phyloP scores from a whole-genome alignment of 2,329 filamentous ascomycete genomes.

The Fusarium anthophilum region DNA sequence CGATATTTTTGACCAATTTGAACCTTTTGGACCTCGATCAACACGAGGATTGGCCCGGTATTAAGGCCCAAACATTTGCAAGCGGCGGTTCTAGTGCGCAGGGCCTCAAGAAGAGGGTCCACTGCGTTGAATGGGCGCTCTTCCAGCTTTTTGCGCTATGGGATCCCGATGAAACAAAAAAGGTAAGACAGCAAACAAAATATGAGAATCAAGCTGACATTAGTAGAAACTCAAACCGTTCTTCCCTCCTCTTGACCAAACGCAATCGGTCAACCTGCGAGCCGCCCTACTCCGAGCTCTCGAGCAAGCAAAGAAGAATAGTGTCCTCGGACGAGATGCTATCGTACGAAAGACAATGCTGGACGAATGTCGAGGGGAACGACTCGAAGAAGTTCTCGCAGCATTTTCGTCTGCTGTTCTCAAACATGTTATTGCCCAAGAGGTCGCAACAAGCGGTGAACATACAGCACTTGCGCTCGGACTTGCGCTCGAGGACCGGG shows the following conservation, averaged over 20 bases:
- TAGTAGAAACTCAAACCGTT: constrained; percentile 84
- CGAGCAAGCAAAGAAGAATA: constrained; percentile 88
- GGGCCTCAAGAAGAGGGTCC: constrained; percentile 83
- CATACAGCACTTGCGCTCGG: constrained; percentile 61
- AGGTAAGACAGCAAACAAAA: constrained; percentile 58
- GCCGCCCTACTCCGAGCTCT: constrained; percentile 83
- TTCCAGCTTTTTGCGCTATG: constrained; percentile 87
- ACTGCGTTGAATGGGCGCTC: constrained; percentile 89
- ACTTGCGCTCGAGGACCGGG: constrained; percentile 67
- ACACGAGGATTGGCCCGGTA: constrained; percentile 80
- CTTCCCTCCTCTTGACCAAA: constrained; percentile 88
- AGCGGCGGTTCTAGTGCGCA: constrained; percentile 68
- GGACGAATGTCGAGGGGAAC: constrained; percentile 93
- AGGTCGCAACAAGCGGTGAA: constrained; percentile 49
- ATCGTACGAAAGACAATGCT: constrained; percentile 93
- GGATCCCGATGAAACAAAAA: constrained; percentile 78
- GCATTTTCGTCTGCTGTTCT: constrained; percentile 86
- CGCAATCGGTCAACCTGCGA: constrained; percentile 91
- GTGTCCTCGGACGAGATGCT: constrained; percentile 79
- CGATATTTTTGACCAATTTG: constrained; percentile 80
- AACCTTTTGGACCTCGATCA: constrained; percentile 83
- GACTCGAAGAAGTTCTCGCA: constrained; percentile 86
- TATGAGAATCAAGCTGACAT: not conserved
- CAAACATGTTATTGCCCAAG: constrained; percentile 68
- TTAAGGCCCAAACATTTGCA: constrained; percentile 76